Conservation (phyloP, 2,329 filamentous ascomycete genomes). For the Mycocentrospora acerina region DNA sequence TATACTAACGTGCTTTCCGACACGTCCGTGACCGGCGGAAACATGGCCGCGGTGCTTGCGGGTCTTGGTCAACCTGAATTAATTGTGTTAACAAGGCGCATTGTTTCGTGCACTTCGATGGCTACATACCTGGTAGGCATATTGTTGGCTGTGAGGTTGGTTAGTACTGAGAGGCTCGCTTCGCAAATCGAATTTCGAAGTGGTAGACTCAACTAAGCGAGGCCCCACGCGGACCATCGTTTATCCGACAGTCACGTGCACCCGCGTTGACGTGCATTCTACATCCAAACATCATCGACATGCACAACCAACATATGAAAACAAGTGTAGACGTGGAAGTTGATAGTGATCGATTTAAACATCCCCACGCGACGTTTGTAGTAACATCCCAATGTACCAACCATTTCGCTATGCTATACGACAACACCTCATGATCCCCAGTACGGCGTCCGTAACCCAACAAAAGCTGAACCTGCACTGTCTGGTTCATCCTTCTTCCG, state of each 20-base stretch:
- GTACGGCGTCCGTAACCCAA: constrained; percentile 43
- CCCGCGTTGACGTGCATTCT: too few species aligned
- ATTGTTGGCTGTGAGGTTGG: constrained; percentile 34
- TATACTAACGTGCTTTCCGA: constrained; percentile 82
- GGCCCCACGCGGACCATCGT: constrained; percentile 5
- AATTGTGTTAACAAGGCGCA: constrained; percentile 4
- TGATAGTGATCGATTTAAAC: too few species aligned
- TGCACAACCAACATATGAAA: too few species aligned
- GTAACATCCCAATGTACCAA: constrained; percentile 5
- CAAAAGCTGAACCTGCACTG: constrained; percentile 38
- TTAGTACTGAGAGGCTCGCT: constrained; percentile 2
- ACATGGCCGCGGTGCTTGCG: constrained; percentile 80
- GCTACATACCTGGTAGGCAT: constrained; percentile 34
- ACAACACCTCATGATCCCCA: constrained; percentile 33
- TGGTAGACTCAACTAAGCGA: constrained; percentile 13
- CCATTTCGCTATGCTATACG: constrained; percentile 33
- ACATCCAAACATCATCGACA: neutral
- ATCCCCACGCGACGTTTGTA: too few species aligned
- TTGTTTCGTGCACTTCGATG: neutral
- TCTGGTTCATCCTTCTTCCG: constrained; percentile 66
- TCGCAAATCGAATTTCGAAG: too few species aligned
- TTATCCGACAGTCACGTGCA: constrained; percentile 10
- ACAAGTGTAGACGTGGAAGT: too few species aligned
- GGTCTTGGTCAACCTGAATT: constrained; percentile 30
- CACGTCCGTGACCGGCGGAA: constrained; percentile 95